Percentiles rank a stretch among this genome's conserved stretches.
Conservation (phyloP, 2,329 filamentous ascomycete genomes). For the Sporothrix dimorphospora region DNA sequence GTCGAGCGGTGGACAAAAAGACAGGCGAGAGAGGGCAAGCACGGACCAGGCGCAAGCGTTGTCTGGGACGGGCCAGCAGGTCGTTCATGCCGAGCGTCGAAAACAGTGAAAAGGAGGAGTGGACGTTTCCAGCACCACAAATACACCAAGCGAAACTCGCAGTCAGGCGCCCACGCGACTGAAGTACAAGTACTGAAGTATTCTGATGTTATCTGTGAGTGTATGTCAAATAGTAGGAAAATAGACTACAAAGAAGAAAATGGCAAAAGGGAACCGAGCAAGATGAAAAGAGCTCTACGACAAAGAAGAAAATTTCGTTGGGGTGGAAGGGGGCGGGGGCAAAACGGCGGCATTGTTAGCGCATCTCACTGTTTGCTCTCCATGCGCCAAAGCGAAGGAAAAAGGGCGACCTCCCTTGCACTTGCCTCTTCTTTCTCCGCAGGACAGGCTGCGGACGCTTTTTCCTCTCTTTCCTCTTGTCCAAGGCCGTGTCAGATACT, state of each 20-base stretch:
- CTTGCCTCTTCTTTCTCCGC: not conserved
- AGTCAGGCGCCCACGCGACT: too few relatives aligned
- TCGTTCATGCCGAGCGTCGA: constrained; percentile 12
- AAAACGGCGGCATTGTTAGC: constrained; percentile 12
- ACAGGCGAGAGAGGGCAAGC: constrained; percentile 10
- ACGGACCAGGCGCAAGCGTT: constrained; percentile 22
- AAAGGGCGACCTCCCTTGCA: not conserved
- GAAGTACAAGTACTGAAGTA: too few relatives aligned
- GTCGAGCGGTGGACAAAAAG: not conserved
- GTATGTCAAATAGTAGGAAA: too few relatives aligned
- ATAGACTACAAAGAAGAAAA: not conserved
- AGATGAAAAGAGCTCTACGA: not conserved
- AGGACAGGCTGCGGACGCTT: not conserved
- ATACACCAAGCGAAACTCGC: too few relatives aligned
- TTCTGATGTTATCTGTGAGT: too few relatives aligned
- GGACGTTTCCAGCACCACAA: not conserved
- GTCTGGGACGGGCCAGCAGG: constrained; percentile 20
- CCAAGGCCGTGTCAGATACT: constrained; percentile 18
- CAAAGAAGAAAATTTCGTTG: constrained; percentile 19
- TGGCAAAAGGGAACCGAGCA: not conserved
- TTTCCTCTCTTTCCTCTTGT: constrained; percentile 2
- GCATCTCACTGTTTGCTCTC: not conserved
- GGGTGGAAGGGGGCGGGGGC: constrained; percentile 19
- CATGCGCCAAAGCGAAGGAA: not conserved
- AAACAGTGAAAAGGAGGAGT: too few relatives aligned